These are phyloP conservation scores for Colletotrichum caudatum DNA, from an alignment of 2,329 filamentous ascomycete species.

Conservation along the genomic window DNA sequence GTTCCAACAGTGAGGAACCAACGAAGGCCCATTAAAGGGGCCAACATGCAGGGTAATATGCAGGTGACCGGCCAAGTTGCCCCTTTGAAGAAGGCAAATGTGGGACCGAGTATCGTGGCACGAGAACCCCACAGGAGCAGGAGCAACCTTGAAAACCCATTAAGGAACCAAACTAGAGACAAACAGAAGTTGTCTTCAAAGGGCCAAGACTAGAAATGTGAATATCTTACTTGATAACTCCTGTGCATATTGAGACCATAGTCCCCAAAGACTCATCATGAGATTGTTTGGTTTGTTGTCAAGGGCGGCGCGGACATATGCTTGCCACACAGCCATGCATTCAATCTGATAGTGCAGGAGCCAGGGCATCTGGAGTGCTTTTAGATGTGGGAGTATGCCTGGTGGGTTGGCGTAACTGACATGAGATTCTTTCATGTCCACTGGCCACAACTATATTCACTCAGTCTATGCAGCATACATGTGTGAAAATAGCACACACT, in stretches of 20 bases:
- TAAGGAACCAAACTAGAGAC: background rate
- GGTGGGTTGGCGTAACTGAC: background rate
- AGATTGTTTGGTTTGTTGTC: background rate
- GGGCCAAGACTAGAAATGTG: background rate
- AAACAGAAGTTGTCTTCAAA: background rate
- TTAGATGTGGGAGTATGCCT: background rate
- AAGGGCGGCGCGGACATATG: background rate
- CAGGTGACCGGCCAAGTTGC: background rate
- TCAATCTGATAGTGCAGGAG: rapidly evolving
- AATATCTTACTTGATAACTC: no score
- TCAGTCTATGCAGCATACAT: no score
- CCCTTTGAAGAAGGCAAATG: background rate
- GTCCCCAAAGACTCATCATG: background rate
- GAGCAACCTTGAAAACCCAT: background rate
- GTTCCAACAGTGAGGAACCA: background rate
- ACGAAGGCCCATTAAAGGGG: background rate
- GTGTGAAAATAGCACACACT: no score
- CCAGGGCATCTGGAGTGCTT: background rate
- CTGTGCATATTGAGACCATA: background rate
- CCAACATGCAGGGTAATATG: conserved; percentile 6
- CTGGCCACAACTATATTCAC: background rate
- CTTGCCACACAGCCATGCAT: background rate
- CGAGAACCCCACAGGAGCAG: background rate
- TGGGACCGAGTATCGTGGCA: background rate
- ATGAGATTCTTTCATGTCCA: background rate